A percentile compares a stretch with the other conserved stretches of the same genome.
Evolutionary conservation across 805 yeast species (phyloP).

Genomic region (Nakazawaea siamensis): DNA sequence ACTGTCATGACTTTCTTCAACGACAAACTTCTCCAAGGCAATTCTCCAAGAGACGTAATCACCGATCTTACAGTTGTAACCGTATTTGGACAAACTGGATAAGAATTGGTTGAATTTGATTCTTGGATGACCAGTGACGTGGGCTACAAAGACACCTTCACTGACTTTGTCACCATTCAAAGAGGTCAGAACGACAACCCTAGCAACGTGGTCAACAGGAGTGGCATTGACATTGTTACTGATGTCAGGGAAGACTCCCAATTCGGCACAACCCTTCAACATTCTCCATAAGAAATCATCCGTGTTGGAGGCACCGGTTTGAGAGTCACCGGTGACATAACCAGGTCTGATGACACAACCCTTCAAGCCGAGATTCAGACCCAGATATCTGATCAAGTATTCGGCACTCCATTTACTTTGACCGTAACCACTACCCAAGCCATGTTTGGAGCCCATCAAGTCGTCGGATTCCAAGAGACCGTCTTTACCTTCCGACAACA

Average conservation of each 20-base stretch:
- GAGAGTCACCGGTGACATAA: constrained; percentile 81
- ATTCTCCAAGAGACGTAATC: constrained; percentile 78
- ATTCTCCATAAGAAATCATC: constrained; percentile 93
- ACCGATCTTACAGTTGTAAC: constrained; percentile 55
- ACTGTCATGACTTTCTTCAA: constrained; percentile 64
- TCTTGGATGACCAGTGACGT: constrained; percentile 97
- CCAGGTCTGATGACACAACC: constrained; percentile 96
- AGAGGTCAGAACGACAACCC: constrained; percentile 78
- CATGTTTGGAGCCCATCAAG: constrained; percentile 70
- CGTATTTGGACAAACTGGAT: constrained; percentile 55
- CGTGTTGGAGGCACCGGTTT: constrained; percentile 85
- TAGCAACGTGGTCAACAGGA: constrained; percentile 97
- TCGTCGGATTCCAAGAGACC: constrained; percentile 84
- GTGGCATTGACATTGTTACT: constrained; percentile 88
- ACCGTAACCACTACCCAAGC: constrained; percentile 90
- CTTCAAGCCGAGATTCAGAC: constrained; percentile 79
- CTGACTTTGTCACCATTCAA: constrained; percentile 44
- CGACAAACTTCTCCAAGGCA: constrained; percentile 67
- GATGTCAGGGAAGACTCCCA: constrained; percentile 82
- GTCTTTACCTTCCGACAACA: constrained; percentile 50
- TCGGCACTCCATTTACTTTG: constrained; percentile 98
- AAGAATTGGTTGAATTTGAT: constrained; percentile 71
- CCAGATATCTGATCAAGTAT: constrained; percentile 80
- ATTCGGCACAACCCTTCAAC: constrained; percentile 89
- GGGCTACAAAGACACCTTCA: constrained; percentile 54